Base-by-base conservation (phyloP, 2,329 filamentous ascomycete genomes). In the Aspergillus chevalieri region DNA sequence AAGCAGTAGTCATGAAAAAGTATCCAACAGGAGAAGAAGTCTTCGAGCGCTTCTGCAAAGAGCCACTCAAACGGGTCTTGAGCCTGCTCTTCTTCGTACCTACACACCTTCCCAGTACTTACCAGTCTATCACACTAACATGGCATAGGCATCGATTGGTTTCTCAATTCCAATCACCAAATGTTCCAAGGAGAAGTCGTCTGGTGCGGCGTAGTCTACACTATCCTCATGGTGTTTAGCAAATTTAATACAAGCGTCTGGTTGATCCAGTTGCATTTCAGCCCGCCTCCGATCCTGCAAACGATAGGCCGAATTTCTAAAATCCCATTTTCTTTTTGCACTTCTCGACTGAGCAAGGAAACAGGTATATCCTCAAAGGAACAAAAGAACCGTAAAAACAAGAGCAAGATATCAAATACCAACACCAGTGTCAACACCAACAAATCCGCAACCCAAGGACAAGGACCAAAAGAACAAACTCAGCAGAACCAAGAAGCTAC, bases 191-290 rank as follows among this genome's bases (percentile, higher is more conserved):
- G 79, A 0, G 60, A 69, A 0, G 75, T 87, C 0, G 68, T 90
- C 1, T 93, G 86, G 87, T 80, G 82, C 9, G 87, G 87, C 0
- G 53, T 90, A 0, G 76, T 90, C 1, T 93, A 91, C 58, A 76
- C 84, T 0, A 54, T 84, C 0, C 68, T 93, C 3, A 93, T 93
- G 87, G 62, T 76, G 1, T 46, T 87, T 2, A 77, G 71, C 3
- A 87, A 87, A 59, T 52, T 84, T 1, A 48, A 75, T 1, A 84
- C 81, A n/a, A 81, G 84, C 0, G 6, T 78, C 0, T 86, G 82
- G 78, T 72, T 84, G 0, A 52, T 81, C 2, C 68, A 71, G 0
- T 63, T 75, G 24, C 59, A 60, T 6, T 33, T 52, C 2, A 26
- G 24, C 19, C 56, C 48, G 0, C 6, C 54, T 54, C 51, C 52